Conservation (phyloP, 305 asterid genomes). For the Nicotiana rustica region DNA sequence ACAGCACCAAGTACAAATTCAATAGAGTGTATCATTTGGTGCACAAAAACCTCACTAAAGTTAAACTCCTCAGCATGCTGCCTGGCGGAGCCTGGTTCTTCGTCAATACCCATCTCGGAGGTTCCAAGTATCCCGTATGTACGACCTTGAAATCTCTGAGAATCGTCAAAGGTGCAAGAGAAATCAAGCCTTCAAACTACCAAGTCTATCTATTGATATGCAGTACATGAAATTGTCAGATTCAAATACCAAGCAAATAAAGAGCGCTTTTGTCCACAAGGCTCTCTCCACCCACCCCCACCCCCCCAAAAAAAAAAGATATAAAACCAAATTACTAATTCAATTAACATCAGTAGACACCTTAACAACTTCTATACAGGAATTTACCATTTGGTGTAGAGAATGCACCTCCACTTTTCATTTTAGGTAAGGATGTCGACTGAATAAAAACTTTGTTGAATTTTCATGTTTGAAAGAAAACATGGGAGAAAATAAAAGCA, state of each 20-base stretch:
- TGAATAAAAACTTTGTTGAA: conserved; percentile 18
- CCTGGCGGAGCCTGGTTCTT: conserved; percentile 75
- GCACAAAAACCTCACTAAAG: conserved; percentile 96
- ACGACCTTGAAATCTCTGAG: conserved; percentile 94
- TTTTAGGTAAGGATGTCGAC: background rate
- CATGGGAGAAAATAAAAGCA: background rate
- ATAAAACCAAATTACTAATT: background rate
- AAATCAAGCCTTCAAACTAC: conserved; percentile 19
- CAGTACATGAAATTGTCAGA: background rate
- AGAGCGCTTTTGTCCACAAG: background rate
- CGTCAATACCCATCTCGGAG: conserved; percentile 70
- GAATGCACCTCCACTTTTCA: background rate
- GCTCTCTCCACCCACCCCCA: background rate
- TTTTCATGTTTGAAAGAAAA: conserved; percentile 1
- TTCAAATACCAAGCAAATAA: background rate
- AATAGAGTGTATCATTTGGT: conserved; percentile 96
- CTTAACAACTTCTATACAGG: conserved; percentile 13
- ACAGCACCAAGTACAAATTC: conserved; percentile 98
- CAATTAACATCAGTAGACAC: background rate
- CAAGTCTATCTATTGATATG: background rate
- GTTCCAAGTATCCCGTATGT: conserved; percentile 80
- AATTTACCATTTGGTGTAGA: background rate
- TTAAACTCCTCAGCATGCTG: conserved; percentile 77
- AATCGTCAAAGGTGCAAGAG: conserved; percentile 32
- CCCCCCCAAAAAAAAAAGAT: background rate